phyloP scores from a whole-genome alignment of 805 yeast genomes.

The Cyberlindnera xylosilytica region DNA sequence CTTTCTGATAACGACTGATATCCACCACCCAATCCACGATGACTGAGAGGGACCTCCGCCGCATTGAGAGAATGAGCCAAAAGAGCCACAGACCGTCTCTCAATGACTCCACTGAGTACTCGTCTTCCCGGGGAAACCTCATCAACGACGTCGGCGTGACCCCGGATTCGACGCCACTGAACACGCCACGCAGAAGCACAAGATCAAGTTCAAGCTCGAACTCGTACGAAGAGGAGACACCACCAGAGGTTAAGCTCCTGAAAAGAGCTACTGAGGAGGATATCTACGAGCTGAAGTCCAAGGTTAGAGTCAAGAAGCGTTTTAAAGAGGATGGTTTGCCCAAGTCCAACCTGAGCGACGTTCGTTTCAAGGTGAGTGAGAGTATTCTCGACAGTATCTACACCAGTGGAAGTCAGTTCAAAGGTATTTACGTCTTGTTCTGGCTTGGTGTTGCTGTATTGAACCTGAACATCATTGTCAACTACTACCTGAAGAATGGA shows the following conservation, averaged over 20 bases:
- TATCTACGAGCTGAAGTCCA: slow-evolving; percentile 19
- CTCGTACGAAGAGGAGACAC: not conserved
- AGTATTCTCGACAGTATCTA: slow-evolving; percentile 26
- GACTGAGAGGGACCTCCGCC: not conserved
- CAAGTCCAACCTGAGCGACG: slow-evolving; percentile 27
- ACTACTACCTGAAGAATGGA: slow-evolving; percentile 48
- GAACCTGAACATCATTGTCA: slow-evolving; percentile 49
- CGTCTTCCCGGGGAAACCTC: slow-evolving; percentile 2
- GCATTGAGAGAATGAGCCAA: not conserved
- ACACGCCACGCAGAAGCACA: not conserved
- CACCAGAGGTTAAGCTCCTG: slow-evolving; percentile 3
- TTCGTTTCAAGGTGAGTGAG: slow-evolving; percentile 18
- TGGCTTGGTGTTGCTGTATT: slow-evolving; percentile 54
- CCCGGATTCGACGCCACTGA: not conserved
- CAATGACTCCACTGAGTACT: slow-evolving; percentile 12
- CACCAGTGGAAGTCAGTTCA: slow-evolving; percentile 38
- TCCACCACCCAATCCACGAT: too few species aligned
- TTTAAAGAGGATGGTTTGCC: slow-evolving; percentile 26
- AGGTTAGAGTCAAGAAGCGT: slow-evolving; percentile 17
- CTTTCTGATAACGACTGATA: not conserved
- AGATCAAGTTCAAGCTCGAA: not conserved
- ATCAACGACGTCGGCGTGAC: not conserved
- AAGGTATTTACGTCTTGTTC: slow-evolving; percentile 76
- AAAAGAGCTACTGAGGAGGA: slow-evolving; percentile 19
- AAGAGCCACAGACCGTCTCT: slow-evolving; percentile 13